A percentile compares a stretch with the other conserved stretches of the same genome.
phyloP scores from a whole-genome alignment of 1,284 basidiomycete species.

The Naganishia sp. region DNA sequence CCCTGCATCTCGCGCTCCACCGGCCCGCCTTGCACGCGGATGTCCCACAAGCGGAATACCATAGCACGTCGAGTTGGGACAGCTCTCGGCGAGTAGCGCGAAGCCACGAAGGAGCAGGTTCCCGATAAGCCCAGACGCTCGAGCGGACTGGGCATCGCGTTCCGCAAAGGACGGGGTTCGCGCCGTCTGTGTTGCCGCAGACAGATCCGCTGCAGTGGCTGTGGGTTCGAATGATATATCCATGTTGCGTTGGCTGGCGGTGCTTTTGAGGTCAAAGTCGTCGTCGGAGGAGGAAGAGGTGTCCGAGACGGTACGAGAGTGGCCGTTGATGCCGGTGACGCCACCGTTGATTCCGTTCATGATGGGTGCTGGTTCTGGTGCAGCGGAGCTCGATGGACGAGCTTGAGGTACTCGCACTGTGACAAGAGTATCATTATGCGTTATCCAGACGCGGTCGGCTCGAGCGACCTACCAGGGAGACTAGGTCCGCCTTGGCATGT shows the following conservation, averaged over 20 bases:
- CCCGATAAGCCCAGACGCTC: constrained; percentile 40
- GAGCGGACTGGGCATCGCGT: constrained; percentile 29
- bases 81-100: constrained; percentile 46
- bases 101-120: constrained; percentile 49
- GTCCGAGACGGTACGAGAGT: constrained; percentile 31
- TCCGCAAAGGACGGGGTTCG: constrained; percentile 8
- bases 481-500: constrained; percentile 45
- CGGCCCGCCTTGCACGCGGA: constrained; percentile 36
- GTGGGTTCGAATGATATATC: constrained; percentile 7
- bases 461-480: neutral
- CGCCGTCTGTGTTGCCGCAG: neutral
- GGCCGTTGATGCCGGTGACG: constrained; percentile 25
- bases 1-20: constrained; percentile 19
- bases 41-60: constrained; percentile 52
- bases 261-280: constrained; percentile 9
- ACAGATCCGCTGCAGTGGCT: neutral
- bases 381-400: neutral
- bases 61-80: constrained; percentile 44
- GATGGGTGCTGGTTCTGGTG: neutral
- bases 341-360: constrained; percentile 15
- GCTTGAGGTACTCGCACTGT: neutral
- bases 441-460: neutral
- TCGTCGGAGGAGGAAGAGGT: constrained; percentile 37
- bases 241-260: constrained; percentile 3
- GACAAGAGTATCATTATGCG: neutral